A percentile compares a stretch with the other conserved stretches of the same genome.
Evolutionary conservation across 1,284 basidiomycete species (phyloP).

Genomic region (Boletus smithii): DNA sequence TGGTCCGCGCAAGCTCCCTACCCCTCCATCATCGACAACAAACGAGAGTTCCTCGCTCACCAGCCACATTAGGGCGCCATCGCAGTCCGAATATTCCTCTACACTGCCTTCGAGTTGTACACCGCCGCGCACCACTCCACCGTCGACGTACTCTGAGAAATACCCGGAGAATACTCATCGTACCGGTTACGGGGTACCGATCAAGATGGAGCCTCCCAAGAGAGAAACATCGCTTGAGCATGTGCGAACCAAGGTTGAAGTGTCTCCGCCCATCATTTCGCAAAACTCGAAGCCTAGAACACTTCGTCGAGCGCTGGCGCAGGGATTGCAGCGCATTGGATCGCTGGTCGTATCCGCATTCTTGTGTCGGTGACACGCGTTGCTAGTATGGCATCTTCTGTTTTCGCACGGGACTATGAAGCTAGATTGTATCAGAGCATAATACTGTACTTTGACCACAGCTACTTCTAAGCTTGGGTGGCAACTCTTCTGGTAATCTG

Average conservation of each 20-base stretch:
- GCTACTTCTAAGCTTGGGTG: conserved; percentile 6
- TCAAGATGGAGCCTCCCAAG: conserved; percentile 28
- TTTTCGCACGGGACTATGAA: conserved; percentile 29
- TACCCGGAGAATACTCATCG: conserved; percentile 27
- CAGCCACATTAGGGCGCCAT: conserved; percentile 21
- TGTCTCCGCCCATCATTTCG: conserved; percentile 22
- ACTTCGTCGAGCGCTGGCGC: conserved; percentile 26
- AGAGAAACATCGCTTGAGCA: conserved; percentile 26
- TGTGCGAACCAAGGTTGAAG: conserved; percentile 23
- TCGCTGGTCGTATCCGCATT: conserved; percentile 32
- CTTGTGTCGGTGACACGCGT: conserved; percentile 31
- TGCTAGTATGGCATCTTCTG: conserved; percentile 5
- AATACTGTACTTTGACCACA: conserved; percentile 23
- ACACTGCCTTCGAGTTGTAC: conserved; percentile 29
- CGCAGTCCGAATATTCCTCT: conserved; percentile 29
- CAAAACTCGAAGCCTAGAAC: conserved; percentile 24
- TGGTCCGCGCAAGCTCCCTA: conserved; percentile 34
- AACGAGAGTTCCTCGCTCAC: conserved; percentile 21
- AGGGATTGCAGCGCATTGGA: conserved; percentile 27
- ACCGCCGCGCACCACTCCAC: conserved; percentile 36
- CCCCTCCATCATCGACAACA: conserved; percentile 30
- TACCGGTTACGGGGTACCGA: conserved; percentile 22
- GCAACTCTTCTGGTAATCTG: conserved; percentile 15
- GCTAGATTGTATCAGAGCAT: conserved; percentile 20
- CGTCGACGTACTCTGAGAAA: conserved; percentile 34